Percentiles rank a stretch among this genome's conserved stretches.
Conservation (phyloP, 2,329 filamentous ascomycete genomes). For the Microsporum canis region DNA sequence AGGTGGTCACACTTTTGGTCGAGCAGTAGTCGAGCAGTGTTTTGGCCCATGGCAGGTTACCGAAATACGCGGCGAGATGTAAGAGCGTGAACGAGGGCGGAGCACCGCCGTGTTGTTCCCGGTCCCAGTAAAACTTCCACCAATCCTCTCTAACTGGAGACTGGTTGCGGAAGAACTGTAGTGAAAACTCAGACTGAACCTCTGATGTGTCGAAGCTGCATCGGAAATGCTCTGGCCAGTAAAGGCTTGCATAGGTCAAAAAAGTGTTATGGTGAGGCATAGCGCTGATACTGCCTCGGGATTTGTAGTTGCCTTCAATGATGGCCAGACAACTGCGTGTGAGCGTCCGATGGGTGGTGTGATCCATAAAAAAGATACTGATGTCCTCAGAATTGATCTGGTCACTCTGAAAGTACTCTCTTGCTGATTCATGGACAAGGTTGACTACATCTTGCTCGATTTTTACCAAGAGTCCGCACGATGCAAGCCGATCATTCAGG, state of each 20-base stretch:
- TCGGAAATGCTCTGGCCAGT: constrained; percentile 14
- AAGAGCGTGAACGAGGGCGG: constrained; percentile 20
- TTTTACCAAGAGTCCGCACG: not conserved
- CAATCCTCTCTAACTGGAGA: constrained; percentile 17
- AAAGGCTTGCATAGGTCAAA: not conserved
- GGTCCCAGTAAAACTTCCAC: constrained; percentile 20
- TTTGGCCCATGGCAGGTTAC: constrained; percentile 18
- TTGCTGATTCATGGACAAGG: not conserved
- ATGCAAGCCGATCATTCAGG: no score
- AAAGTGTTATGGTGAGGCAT: not conserved
- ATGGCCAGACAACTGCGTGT: not conserved
- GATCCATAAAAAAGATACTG: not conserved
- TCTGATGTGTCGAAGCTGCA: not conserved
- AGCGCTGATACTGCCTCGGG: not conserved
- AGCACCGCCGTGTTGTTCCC: constrained; percentile 17
- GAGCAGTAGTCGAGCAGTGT: constrained; percentile 14
- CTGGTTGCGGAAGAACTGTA: constrained; percentile 17
- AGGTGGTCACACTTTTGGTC: no score
- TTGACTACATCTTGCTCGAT: not conserved
- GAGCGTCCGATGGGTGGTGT: not conserved
- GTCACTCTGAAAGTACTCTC: not conserved
- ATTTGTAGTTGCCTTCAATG: not conserved
- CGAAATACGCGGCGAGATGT: constrained; percentile 19
- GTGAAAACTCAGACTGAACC: constrained; percentile 15
- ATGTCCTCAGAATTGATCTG: not conserved